Conservation (phyloP, 768 basidiomycete species). For the Boletus insuetus region DNA sequence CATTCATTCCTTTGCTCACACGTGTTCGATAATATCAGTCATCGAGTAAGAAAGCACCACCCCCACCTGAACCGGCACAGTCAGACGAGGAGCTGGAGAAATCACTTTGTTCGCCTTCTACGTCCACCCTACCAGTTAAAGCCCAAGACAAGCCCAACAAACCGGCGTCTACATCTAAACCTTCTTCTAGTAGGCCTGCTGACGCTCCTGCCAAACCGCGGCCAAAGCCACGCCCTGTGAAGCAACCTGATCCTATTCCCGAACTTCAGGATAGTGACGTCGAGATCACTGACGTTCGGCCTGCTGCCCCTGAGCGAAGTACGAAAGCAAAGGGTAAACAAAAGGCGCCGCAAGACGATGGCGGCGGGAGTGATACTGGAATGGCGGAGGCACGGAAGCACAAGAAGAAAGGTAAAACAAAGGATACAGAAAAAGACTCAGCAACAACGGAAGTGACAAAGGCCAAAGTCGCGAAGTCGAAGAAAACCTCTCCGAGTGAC, state of each 20-base stretch:
- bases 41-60: constrained; percentile 7
- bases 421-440: constrained; percentile 17
- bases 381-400: constrained; percentile 28
- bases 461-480: constrained; percentile 21
- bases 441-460: constrained; percentile 31
- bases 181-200: constrained; percentile 12
- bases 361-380: constrained; percentile 13
- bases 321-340: constrained; percentile 40
- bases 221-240: constrained; percentile 21
- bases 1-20: constrained; percentile 8
- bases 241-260: constrained; percentile 12
- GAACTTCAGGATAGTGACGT: constrained; percentile 32
- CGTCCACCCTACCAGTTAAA: constrained; percentile 11
- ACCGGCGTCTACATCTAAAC: constrained; percentile 15
- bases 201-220: constrained; percentile 23
- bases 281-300: constrained; percentile 22
- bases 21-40: constrained; percentile 6
- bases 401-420: constrained; percentile 21
- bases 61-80: constrained; percentile 4
- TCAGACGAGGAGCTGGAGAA: constrained; percentile 28
- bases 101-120: constrained; percentile 11
- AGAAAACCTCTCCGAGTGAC: constrained; percentile 20
- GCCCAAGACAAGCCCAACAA: constrained; percentile 17
- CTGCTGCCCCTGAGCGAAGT: constrained; percentile 21
- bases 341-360: constrained; percentile 27